A percentile compares a stretch with the other conserved stretches of the same genome.
These are phyloP conservation scores for Echeveria elegans DNA, from an alignment of 164 flowering plant genomes.

Conservation along the genomic window DNA sequence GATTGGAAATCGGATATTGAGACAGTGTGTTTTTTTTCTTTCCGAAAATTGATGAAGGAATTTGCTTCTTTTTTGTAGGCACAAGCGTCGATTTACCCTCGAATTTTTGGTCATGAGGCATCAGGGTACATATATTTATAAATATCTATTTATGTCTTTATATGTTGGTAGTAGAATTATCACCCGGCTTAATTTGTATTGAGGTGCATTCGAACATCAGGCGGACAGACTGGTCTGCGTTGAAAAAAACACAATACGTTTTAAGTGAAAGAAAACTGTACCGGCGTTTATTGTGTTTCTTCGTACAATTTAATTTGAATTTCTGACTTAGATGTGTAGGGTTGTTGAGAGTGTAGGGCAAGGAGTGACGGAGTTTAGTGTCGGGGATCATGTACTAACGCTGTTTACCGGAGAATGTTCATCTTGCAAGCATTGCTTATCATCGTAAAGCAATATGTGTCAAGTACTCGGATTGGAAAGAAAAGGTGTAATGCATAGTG, in stretches of 20 bases:
- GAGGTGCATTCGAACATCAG: no score
- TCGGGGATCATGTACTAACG: conserved; percentile 95
- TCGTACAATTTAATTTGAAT: not conserved
- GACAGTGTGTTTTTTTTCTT: no score
- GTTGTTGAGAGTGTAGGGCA: conserved; percentile 90
- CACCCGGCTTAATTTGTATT: no score
- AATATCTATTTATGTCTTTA: not conserved
- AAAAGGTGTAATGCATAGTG: conserved; percentile 92
- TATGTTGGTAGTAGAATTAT: no score
- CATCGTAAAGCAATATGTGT: conserved; percentile 86
- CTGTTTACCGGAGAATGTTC: conserved; percentile 87
- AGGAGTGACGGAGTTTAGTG: conserved; percentile 75
- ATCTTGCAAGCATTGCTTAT: conserved; percentile 65
- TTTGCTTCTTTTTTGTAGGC: conserved; percentile 33
- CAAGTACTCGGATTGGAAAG: conserved; percentile 81
- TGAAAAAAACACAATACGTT: no score
- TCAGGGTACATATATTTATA: conserved; percentile 45
- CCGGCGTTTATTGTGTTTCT: no score
- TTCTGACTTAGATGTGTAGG: conserved; percentile 27
- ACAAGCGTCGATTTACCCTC: conserved; percentile 53
- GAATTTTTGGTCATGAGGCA: conserved; percentile 97
- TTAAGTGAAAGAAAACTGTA: no score
- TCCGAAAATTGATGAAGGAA: not conserved
- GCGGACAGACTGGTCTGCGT: no score
- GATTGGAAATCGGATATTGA: not conserved